Evolutionary conservation across 306 rosid species (phyloP).

Genomic region (Sicyos baderoa): DNA sequence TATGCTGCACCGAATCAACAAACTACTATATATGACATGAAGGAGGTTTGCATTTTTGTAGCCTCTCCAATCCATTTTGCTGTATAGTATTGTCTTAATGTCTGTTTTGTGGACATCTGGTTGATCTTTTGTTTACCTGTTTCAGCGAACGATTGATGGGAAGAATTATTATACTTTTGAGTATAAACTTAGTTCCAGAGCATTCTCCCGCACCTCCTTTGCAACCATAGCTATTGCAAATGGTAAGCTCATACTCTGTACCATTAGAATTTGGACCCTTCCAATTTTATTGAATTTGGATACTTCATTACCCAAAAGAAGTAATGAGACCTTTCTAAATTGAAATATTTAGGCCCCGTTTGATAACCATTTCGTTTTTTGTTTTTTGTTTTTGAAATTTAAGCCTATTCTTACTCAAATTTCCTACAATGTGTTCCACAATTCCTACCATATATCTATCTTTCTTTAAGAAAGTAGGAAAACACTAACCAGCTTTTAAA

Average conservation of each 20-base stretch:
- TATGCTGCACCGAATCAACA: constrained; percentile 83
- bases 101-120: constrained; percentile 7
- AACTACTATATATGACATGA: constrained; percentile 54
- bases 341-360: neutral
- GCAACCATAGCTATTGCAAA: constrained; percentile 84
- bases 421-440: too few relatives aligned
- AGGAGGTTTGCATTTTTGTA: constrained; percentile 48
- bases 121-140: constrained; percentile 16
- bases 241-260: constrained; percentile 36
- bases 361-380: too few relatives aligned
- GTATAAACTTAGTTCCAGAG: constrained; percentile 58
- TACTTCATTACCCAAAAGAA: neutral
- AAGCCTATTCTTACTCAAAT: too few relatives aligned
- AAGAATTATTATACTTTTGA: constrained; percentile 80
- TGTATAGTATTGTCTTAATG: neutral
- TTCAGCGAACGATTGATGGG: constrained; percentile 70
- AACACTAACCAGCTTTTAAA: too few relatives aligned
- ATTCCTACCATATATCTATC: too few relatives aligned
- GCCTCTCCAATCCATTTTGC: neutral
- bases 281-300: neutral
- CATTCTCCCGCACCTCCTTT: constrained; percentile 55
- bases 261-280: constrained; percentile 6
- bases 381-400: too few relatives aligned
- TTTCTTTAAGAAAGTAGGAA: too few relatives aligned
- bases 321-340: neutral